phyloP scores from a whole-genome alignment of 2,329 filamentous ascomycete genomes.

The Pestalotiopsis sp. region DNA sequence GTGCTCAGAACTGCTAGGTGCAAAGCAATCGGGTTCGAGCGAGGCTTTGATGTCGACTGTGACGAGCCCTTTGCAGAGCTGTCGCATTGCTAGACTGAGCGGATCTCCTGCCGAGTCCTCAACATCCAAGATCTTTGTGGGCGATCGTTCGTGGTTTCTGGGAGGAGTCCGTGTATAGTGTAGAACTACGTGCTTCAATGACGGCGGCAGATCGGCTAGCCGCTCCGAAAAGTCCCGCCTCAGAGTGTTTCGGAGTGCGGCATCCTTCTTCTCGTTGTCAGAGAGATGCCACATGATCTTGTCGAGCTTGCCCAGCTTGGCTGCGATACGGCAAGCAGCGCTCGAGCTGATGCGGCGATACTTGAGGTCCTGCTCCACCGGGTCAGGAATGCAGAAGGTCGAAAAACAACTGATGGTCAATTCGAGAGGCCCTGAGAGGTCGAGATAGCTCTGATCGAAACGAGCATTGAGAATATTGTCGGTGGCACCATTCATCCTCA shows the following conservation, averaged over 20 bases:
- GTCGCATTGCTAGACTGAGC: background rate
- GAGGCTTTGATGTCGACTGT: background rate
- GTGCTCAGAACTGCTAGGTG: background rate
- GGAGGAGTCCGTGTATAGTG: constrained; percentile 1
- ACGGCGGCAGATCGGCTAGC: background rate
- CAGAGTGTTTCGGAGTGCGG: background rate
- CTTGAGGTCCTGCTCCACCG: background rate
- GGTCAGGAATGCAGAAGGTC: background rate
- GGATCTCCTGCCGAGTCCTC: background rate
- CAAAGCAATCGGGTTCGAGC: background rate
- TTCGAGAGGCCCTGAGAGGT: background rate
- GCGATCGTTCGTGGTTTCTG: background rate
- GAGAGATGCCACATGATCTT: constrained; percentile 5
- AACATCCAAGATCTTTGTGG: background rate
- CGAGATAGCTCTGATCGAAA: background rate
- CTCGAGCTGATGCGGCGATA: constrained; percentile 4
- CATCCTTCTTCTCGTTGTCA: constrained; percentile 8
- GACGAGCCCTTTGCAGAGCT: background rate
- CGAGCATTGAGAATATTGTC: background rate
- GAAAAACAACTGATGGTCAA: background rate
- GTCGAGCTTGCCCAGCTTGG: constrained; percentile 6
- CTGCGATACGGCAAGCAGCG: constrained; percentile 2
- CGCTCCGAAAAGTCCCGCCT: background rate
- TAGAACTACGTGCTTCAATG: constrained; percentile 1
- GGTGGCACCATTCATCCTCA: constrained; percentile 1